Percentiles rank a stretch among this genome's conserved stretches.
These are phyloP conservation scores for Breviolum minutum DNA, from an alignment of 73 alveolate genomes.

Conservation along the genomic window DNA sequence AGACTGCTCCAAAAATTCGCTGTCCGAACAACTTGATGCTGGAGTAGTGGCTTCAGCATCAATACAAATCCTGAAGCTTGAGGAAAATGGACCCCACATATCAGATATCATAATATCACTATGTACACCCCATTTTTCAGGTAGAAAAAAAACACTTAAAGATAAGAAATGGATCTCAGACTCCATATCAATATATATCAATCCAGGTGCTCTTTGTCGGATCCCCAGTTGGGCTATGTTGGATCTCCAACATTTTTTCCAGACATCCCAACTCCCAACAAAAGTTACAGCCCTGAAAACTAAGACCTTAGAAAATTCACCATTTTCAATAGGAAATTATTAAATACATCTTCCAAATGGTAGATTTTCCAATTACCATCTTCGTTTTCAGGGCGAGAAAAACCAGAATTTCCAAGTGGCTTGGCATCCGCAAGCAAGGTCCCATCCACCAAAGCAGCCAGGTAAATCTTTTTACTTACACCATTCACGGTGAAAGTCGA, in stretches of 20 bases:
- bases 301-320: too few relatives aligned
- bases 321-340: too few relatives aligned
- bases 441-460: slow-evolving; percentile 42
- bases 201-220: too few relatives aligned
- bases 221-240: too few relatives aligned
- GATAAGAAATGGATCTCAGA: too few relatives aligned
- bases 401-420: not conserved
- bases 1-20: not conserved
- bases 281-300: too few relatives aligned
- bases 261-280: too few relatives aligned
- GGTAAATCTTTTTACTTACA: slow-evolving; percentile 10
- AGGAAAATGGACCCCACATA: not conserved
- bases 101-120: not conserved
- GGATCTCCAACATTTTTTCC: too few relatives aligned
- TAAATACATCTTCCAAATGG: too few relatives aligned
- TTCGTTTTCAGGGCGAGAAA: not conserved
- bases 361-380: too few relatives aligned
- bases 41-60: not conserved
- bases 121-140: not conserved
- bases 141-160: not conserved
- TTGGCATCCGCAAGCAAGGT: not conserved
- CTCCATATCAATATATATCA: too few relatives aligned
- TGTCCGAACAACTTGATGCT: not conserved
- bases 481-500: slow-evolving; percentile 60
- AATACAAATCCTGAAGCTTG: not conserved